Evolutionary conservation across 2,329 filamentous ascomycete species (phyloP).

Genomic region (Pochonia chlamydosporia): DNA sequence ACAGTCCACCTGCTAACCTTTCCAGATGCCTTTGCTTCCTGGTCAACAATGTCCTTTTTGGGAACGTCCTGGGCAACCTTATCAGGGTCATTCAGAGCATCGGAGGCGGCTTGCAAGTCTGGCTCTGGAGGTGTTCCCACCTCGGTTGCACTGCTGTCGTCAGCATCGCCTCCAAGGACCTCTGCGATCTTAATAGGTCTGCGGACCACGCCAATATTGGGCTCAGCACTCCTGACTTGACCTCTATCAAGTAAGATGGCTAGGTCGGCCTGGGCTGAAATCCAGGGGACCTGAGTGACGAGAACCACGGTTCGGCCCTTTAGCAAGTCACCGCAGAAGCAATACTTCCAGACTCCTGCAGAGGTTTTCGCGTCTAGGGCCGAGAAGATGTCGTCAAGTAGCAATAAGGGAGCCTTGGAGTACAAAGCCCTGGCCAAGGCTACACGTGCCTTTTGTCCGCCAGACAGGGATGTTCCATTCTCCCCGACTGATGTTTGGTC

Average conservation of each 20-base stretch:
- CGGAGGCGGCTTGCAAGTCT: conserved; percentile 21
- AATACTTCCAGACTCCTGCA: conserved; percentile 48
- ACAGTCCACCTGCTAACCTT: conserved; percentile 39
- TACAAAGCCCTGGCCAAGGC: conserved; percentile 53
- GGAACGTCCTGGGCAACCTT: conserved; percentile 31
- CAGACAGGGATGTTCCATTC: conserved; percentile 49
- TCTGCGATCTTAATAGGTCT: conserved; percentile 37
- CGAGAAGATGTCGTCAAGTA: conserved; percentile 56
- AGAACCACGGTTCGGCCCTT: conserved; percentile 49
- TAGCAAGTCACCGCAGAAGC: conserved; percentile 51
- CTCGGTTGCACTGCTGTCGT: conserved; percentile 24
- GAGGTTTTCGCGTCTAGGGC: conserved; percentile 55
- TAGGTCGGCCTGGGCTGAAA: conserved; percentile 44
- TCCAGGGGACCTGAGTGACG: conserved; percentile 51
- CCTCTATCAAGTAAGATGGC: conserved; percentile 42
- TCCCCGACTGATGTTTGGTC: conserved; percentile 49
- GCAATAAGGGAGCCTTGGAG: conserved; percentile 46
- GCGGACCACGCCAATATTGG: conserved; percentile 40
- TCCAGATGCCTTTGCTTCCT: conserved; percentile 42
- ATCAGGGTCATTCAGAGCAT: conserved; percentile 21
- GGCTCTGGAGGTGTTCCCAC: conserved; percentile 19
- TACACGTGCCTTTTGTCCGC: conserved; percentile 51
- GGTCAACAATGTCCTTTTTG: conserved; percentile 37
- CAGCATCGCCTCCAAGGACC: conserved; percentile 27
- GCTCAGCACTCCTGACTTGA: conserved; percentile 31